Percentiles rank a stretch among this genome's conserved stretches.
These are phyloP conservation scores for Tricholoma flavovirens DNA, from an alignment of 768 basidiomycete species.

Conservation along the genomic window DNA sequence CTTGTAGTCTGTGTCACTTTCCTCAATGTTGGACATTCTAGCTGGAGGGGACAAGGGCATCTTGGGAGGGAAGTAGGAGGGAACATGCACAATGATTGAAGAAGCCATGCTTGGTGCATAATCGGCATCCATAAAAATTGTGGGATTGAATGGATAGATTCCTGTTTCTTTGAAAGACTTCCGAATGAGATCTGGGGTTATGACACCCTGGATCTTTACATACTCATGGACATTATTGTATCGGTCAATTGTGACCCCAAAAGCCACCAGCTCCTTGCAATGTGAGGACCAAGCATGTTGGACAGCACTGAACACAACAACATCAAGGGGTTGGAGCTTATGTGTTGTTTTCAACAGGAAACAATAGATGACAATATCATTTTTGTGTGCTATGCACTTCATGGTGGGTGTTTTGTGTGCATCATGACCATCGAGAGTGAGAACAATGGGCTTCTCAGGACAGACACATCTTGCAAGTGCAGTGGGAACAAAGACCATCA, in stretches of 20 bases:
- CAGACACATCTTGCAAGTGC: neutral
- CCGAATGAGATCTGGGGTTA: neutral
- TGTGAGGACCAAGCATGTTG: neutral
- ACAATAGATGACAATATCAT: too few species aligned
- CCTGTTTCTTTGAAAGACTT: neutral
- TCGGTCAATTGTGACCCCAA: too few species aligned
- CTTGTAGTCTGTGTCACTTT: too few species aligned
- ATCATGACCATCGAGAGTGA: neutral
- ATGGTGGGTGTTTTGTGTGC: neutral
- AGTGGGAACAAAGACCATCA: neutral
- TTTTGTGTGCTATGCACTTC: too few species aligned
- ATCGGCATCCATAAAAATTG: neutral
- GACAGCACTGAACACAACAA: neutral
- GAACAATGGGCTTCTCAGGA: neutral
- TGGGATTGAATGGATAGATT: neutral
- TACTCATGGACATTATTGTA: neutral
- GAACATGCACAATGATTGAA: too few species aligned
- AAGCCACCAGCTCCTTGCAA: neutral
- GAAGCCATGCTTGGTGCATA: too few species aligned
- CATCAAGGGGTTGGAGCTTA: too few species aligned
- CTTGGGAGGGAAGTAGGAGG: too few species aligned
- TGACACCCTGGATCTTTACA: neutral
- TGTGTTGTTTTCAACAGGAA: too few species aligned
- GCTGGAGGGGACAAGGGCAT: too few species aligned
- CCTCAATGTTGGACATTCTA: too few species aligned